These are phyloP conservation scores for Lachnellula suecica DNA, from an alignment of 2,329 filamentous ascomycete species.

Conservation along the genomic window DNA sequence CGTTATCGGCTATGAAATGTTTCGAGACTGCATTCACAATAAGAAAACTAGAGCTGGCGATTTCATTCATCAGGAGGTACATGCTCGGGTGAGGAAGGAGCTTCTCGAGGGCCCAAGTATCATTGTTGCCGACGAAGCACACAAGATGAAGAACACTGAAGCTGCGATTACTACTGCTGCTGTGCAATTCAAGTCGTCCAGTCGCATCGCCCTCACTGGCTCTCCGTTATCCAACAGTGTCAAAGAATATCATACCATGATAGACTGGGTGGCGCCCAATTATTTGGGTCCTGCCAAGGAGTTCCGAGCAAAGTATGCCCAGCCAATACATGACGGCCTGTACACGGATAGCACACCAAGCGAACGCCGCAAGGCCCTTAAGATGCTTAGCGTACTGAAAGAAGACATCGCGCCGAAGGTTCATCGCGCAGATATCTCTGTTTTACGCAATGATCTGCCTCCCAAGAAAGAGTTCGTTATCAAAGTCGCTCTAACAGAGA, in stretches of 20 bases:
- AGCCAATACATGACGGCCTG: slow-evolving; percentile 72
- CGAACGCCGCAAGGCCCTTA: slow-evolving; percentile 60
- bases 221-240: slow-evolving; percentile 85
- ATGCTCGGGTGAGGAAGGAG: slow-evolving; percentile 42
- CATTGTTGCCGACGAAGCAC: slow-evolving; percentile 83
- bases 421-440: slow-evolving; percentile 69
- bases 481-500: slow-evolving; percentile 63
- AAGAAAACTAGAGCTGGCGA: slow-evolving; percentile 28
- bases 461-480: slow-evolving; percentile 81
- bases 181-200: slow-evolving; percentile 61
- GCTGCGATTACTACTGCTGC: slow-evolving; percentile 54
- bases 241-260: slow-evolving; percentile 81
- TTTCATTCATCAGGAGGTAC: slow-evolving; percentile 31
- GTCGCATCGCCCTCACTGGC: slow-evolving; percentile 80
- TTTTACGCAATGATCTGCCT: slow-evolving; percentile 66
- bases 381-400: slow-evolving; percentile 69
- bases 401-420: slow-evolving; percentile 75
- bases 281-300: slow-evolving; percentile 69
- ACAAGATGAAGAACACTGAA: slow-evolving; percentile 68
- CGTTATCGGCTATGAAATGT: slow-evolving; percentile 73
- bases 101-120: slow-evolving; percentile 65
- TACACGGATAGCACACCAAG: slow-evolving; percentile 57
- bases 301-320: slow-evolving; percentile 69
- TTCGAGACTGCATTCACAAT: slow-evolving; percentile 47
- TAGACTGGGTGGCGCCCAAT: slow-evolving; percentile 80